phyloP scores from a whole-genome alignment of 768 basidiomycete species.

The Kwoniella bestiolae region DNA sequence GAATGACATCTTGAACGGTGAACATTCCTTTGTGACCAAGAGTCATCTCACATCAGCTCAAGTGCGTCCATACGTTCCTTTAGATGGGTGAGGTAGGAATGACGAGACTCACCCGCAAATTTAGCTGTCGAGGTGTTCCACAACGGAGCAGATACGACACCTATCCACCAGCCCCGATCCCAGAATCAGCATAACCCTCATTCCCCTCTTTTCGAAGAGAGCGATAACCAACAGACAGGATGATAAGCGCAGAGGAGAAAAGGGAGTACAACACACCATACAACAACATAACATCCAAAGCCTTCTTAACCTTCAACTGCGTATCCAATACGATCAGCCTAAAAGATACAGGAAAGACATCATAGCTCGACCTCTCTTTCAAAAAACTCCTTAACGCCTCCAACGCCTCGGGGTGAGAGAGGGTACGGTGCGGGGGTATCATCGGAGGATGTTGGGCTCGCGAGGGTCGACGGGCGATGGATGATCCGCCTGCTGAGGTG shows the following conservation, averaged over 20 bases:
- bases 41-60: slow-evolving; percentile 18
- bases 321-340: slow-evolving; percentile 95
- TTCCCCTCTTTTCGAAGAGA: no score
- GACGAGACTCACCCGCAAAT: slow-evolving; percentile 65
- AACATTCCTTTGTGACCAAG: slow-evolving; percentile 75
- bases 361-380: slow-evolving; percentile 84
- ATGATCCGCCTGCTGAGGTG: slow-evolving; percentile 1
- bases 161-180: slow-evolving; percentile 60
- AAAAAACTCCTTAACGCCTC: slow-evolving; percentile 75
- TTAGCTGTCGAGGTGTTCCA: slow-evolving; percentile 94
- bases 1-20: slow-evolving; percentile 98
- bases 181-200: neutral
- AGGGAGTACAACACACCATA: slow-evolving; percentile 62
- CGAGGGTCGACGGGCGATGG: slow-evolving; percentile 32
- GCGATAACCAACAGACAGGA: no score
- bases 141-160: slow-evolving; percentile 94
- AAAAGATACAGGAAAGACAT: slow-evolving; percentile 96
- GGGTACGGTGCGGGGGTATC: slow-evolving; percentile 24
- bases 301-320: slow-evolving; percentile 93
- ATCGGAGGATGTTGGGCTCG: slow-evolving; percentile 45
- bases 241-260: neutral
- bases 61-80: neutral
- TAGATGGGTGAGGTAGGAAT: neutral
- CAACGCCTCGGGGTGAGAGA: slow-evolving; percentile 57
- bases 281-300: slow-evolving; percentile 70